phyloP scores from a whole-genome alignment of 1,139 yeast genomes.

The Geotrichum cucujoidarum region DNA sequence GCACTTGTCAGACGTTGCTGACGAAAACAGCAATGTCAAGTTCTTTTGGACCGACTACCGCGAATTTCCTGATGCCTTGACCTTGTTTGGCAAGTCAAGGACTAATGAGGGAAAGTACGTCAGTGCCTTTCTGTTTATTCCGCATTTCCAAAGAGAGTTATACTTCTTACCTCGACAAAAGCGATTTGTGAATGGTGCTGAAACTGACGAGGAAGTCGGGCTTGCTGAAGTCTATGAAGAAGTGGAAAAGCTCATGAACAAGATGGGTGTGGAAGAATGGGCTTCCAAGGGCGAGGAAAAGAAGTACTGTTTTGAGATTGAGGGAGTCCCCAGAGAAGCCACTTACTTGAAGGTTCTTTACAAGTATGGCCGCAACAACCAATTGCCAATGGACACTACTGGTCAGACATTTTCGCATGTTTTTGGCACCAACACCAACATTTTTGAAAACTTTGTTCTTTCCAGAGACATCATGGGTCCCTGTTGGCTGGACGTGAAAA shows the following conservation, averaged over 20 bases:
- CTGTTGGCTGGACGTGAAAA: conserved; percentile 80
- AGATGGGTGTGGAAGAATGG: conserved; percentile 56
- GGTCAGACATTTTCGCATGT: conserved; percentile 77
- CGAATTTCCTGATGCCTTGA: conserved; percentile 64
- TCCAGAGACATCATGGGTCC: conserved; percentile 93
- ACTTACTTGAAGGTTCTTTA: conserved; percentile 75
- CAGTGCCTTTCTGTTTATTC: conserved; percentile 75
- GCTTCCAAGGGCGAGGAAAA: conserved; percentile 66
- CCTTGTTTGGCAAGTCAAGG: conserved; percentile 76
- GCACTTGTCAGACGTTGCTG: conserved; percentile 21
- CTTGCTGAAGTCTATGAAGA: conserved; percentile 75
- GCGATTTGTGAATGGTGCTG: conserved; percentile 37
- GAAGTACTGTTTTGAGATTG: conserved; percentile 86
- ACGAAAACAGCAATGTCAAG: conserved; percentile 48
- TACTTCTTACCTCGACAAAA: conserved; percentile 60
- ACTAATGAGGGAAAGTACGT: conserved; percentile 43
- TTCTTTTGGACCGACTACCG: conserved; percentile 91
- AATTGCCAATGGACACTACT: conserved; percentile 57
- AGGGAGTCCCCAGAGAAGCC: conserved; percentile 71
- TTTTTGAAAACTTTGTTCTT: conserved; percentile 82
- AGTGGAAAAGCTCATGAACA: conserved; percentile 55
- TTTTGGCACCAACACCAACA: conserved; percentile 69
- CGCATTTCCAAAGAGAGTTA: conserved; percentile 65
- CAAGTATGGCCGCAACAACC: conserved; percentile 47
- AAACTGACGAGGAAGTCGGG: conserved; percentile 41